Percentiles rank a stretch among this genome's conserved stretches.
Conservation (phyloP, 768 basidiomycete genomes). For the Lyophyllum shimeji region DNA sequence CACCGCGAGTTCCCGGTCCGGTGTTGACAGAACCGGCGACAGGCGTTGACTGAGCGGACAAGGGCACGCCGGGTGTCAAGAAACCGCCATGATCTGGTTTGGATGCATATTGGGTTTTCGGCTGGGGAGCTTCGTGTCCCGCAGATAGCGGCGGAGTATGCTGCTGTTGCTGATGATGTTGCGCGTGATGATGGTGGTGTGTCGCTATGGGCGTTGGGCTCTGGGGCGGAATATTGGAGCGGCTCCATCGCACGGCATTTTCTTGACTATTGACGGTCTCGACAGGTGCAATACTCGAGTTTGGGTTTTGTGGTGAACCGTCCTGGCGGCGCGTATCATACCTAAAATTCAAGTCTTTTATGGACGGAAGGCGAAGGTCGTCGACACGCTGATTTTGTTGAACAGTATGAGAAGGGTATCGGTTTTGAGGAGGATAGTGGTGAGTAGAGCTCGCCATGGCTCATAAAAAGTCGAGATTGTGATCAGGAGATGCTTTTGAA, state of each 20-base stretch:
- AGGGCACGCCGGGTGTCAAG: conserved; percentile 43
- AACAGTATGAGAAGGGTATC: conserved; percentile 34
- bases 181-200: conserved; percentile 34
- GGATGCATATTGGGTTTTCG: conserved; percentile 41
- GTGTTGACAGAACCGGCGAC: conserved; percentile 37
- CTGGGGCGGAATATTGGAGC: conserved; percentile 21
- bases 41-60: conserved; percentile 42
- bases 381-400: conserved; percentile 39
- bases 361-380: conserved; percentile 58
- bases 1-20: conserved; percentile 32
- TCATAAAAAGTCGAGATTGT: conserved; percentile 33
- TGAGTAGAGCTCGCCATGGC: conserved; percentile 51
- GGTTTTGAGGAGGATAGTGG: conserved; percentile 37
- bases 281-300: conserved; percentile 14
- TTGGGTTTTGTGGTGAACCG: conserved; percentile 18
- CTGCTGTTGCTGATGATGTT: conserved; percentile 43
- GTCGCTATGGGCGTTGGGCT: conserved; percentile 24
- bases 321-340: conserved; percentile 34
- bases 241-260: conserved; percentile 32
- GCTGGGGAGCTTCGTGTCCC: conserved; percentile 33
- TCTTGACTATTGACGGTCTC: conserved; percentile 30
- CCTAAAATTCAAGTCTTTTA: conserved; percentile 71
- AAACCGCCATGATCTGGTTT: conserved; percentile 54
- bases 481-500: conserved; percentile 44
- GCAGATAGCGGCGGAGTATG: conserved; percentile 48